A percentile compares a stretch with the other conserved stretches of the same genome.
These are phyloP conservation scores for Sugiyamaella novakii DNA, from an alignment of 1,139 yeast species.

Conservation along the genomic window DNA sequence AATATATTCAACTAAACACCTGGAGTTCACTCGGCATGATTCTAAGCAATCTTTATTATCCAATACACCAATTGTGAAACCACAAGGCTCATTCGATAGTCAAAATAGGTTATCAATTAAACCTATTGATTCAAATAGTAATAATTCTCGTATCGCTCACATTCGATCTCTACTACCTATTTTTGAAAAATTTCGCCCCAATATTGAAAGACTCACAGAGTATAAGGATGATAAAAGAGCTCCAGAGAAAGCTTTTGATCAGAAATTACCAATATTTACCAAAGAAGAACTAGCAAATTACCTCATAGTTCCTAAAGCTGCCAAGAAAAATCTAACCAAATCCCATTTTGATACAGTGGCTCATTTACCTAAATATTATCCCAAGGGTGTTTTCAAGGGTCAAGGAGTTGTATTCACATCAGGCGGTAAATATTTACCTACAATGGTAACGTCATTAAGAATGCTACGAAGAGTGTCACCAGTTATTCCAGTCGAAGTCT, in stretches of 20 bases:
- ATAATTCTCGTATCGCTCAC: slow-evolving; percentile 3
- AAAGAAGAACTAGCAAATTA: slow-evolving; percentile 53
- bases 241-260: slow-evolving; percentile 28
- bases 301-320: slow-evolving; percentile 53
- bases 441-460: slow-evolving; percentile 65
- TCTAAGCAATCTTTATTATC: too few relatives aligned
- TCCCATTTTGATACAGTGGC: slow-evolving; percentile 59
- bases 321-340: slow-evolving; percentile 50
- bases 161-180: slow-evolving; percentile 17
- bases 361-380: slow-evolving; percentile 49
- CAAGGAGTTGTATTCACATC: slow-evolving; percentile 82
- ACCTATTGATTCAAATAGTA: too few relatives aligned
- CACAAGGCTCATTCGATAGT: too few relatives aligned
- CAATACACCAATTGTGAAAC: too few relatives aligned
- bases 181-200: slow-evolving; percentile 22
- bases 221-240: slow-evolving; percentile 31
- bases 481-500: slow-evolving; percentile 71
- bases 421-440: slow-evolving; percentile 77
- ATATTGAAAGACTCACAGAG: slow-evolving; percentile 21
- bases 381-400: slow-evolving; percentile 46
- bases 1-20: too few relatives aligned
- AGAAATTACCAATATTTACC: slow-evolving; percentile 31
- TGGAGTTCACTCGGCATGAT: too few relatives aligned
- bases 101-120: too few relatives aligned
- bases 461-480: slow-evolving; percentile 65